These are phyloP conservation scores for Trichoderma lentiforme DNA, from an alignment of 2,329 filamentous ascomycete species.

Conservation along the genomic window DNA sequence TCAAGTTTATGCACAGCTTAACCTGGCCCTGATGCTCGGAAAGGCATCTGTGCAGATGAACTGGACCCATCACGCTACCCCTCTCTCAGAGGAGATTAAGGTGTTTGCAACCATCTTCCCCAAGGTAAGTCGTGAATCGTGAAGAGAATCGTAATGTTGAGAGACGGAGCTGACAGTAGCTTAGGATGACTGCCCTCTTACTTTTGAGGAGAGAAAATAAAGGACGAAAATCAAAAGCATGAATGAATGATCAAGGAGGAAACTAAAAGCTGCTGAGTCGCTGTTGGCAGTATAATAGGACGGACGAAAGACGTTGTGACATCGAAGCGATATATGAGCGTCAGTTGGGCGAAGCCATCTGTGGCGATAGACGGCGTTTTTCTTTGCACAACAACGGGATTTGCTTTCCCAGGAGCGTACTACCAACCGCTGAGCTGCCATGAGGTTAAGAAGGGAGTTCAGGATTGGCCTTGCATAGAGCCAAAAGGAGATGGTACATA, in stretches of 20 bases:
- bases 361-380: conserved; percentile 2
- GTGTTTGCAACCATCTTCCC: conserved; percentile 99
- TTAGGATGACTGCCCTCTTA: conserved; percentile 79
- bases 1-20: conserved; percentile 85
- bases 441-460: background rate
- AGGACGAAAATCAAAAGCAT: conserved; percentile 25
- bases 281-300: background rate
- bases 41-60: conserved; percentile 84
- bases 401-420: background rate
- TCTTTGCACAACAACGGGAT: background rate
- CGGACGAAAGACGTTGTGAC: background rate
- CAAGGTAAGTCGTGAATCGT: conserved; percentile 61
- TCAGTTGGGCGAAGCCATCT: background rate
- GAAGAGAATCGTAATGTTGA: background rate
- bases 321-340: background rate
- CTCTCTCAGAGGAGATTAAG: conserved; percentile 87
- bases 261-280: background rate
- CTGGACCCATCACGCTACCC: conserved; percentile 86
- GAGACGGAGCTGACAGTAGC: background rate
- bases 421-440: background rate
- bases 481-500: background rate
- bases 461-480: conserved; percentile 15
- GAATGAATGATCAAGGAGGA: conserved; percentile 15
- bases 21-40: conserved; percentile 84
- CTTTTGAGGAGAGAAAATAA: conserved; percentile 59